These are phyloP conservation scores for Paspalum notatum DNA, from an alignment of 176 grass and related monocot genomes.

Conservation along the genomic window DNA sequence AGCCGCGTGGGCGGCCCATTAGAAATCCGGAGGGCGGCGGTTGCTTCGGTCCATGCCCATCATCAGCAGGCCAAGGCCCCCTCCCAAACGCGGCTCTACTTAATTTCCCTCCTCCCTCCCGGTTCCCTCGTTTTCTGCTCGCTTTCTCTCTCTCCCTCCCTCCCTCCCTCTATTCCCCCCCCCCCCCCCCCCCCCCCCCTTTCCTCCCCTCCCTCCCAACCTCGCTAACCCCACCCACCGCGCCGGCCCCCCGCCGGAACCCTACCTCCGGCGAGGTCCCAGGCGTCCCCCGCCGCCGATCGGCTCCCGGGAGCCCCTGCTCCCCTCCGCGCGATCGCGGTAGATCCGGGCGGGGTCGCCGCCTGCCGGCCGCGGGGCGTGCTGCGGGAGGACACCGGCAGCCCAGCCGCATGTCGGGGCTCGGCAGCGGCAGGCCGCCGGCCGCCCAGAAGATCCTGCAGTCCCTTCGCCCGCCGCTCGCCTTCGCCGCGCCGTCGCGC, in stretches of 20 bases:
- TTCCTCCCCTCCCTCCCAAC: conserved; percentile 5
- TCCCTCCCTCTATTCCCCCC: not conserved
- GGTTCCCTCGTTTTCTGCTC: conserved; percentile 66
- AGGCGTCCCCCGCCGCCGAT: not conserved
- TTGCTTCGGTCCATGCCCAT: conserved; percentile 1
- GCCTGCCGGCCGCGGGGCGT: conserved; percentile 8
- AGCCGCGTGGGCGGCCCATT: conserved; percentile 2
- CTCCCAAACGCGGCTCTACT: conserved; percentile 20
- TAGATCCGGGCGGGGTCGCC: conserved; percentile 39
- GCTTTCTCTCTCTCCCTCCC: conserved; percentile 42
- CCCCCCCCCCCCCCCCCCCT: not conserved
- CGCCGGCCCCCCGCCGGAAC: conserved; percentile 37
- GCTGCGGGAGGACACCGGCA: not conserved
- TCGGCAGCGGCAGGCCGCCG: conserved; percentile 45
- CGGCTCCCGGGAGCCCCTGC: not conserved
- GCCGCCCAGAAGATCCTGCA: conserved; percentile 71
- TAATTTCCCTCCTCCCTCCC: conserved; percentile 59
- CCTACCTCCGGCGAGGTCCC: conserved; percentile 29
- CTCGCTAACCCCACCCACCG: conserved; percentile 46
- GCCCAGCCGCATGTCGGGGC: conserved; percentile 47
- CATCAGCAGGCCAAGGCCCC: not conserved
- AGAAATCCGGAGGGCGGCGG: not conserved
- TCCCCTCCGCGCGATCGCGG: conserved; percentile 20
- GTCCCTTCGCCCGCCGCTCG: conserved; percentile 49
- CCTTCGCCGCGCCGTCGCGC: conserved; percentile 46